A percentile compares a stretch with the other conserved stretches of the same genome.
Evolutionary conservation across 2,329 filamentous ascomycete genomes (phyloP).

Genomic region (Epichloe festucae): DNA sequence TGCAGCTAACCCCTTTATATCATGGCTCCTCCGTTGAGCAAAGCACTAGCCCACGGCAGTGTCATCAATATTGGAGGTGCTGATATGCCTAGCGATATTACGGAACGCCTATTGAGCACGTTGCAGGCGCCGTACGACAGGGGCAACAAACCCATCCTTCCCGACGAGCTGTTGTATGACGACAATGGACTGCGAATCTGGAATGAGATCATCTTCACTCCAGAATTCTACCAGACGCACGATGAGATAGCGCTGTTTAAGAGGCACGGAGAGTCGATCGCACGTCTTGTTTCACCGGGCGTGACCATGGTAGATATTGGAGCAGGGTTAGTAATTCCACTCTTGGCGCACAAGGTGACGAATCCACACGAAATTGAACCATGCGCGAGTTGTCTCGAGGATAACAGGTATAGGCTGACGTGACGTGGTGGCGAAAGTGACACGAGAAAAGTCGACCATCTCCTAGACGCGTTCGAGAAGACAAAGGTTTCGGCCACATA

Average conservation of each 20-base stretch:
- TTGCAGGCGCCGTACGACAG: conserved; percentile 14
- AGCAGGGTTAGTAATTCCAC: conserved; percentile 23
- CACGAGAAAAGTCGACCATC: conserved; percentile 26
- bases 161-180: conserved; percentile 28
- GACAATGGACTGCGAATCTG: conserved; percentile 26
- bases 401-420: neutral
- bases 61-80: conserved; percentile 27
- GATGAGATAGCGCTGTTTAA: conserved; percentile 26
- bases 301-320: conserved; percentile 27
- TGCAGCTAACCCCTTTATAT: neutral
- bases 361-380: neutral
- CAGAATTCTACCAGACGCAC: conserved; percentile 28
- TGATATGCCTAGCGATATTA: conserved; percentile 17
- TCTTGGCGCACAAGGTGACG: neutral
- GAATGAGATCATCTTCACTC: conserved; percentile 27
- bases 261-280: conserved; percentile 22
- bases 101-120: conserved; percentile 14
- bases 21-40: neutral
- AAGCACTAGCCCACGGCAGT: conserved; percentile 14
- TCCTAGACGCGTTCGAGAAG: conserved; percentile 23
- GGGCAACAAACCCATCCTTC: conserved; percentile 17
- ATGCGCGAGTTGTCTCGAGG: too few species aligned
- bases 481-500: conserved; percentile 19
- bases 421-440: conserved; percentile 16
- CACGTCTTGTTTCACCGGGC: conserved; percentile 15